Percentiles rank a stretch among this genome's conserved stretches.
Evolutionary conservation across 495 filamentous ascomycete species (phyloP).

Genomic region (Bombardia bombarda): DNA sequence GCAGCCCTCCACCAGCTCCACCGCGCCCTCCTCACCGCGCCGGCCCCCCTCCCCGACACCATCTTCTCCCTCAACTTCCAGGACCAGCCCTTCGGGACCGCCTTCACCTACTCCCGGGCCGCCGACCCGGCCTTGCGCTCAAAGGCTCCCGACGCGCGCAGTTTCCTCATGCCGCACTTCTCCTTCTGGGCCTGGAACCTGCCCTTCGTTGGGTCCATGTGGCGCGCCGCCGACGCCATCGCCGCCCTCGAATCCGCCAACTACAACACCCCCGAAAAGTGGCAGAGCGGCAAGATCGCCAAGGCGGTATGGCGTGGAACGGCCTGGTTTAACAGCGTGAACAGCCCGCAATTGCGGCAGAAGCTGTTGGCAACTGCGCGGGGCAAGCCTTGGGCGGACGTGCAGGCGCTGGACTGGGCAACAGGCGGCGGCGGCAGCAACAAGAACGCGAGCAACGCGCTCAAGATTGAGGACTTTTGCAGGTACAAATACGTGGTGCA

Average conservation of each 20-base stretch:
- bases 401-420: conserved; percentile 36
- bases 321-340: conserved; percentile 39
- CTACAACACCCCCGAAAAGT: background rate
- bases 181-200: conserved; percentile 69
- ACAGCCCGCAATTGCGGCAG: conserved; percentile 32
- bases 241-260: conserved; percentile 19
- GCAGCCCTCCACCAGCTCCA: conserved; percentile 39
- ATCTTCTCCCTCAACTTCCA: conserved; percentile 48
- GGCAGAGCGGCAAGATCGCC: conserved; percentile 48
- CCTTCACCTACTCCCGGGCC: conserved; percentile 29
- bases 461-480: conserved; percentile 26
- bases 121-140: conserved; percentile 38
- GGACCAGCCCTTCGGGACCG: conserved; percentile 32
- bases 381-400: conserved; percentile 41
- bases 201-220: conserved; percentile 50
- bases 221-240: conserved; percentile 43
- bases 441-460: conserved; percentile 27
- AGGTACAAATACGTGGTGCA: conserved; percentile 47
- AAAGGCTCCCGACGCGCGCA: conserved; percentile 27
- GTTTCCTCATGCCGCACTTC: conserved; percentile 76
- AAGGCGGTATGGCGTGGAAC: conserved; percentile 67
- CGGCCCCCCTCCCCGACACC: conserved; percentile 47
- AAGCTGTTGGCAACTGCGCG: conserved; percentile 30
- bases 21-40: conserved; percentile 44
- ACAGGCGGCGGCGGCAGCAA: background rate